Evolutionary conservation across 2,329 filamentous ascomycete genomes (phyloP).

Genomic region (Penicillium italicum): DNA sequence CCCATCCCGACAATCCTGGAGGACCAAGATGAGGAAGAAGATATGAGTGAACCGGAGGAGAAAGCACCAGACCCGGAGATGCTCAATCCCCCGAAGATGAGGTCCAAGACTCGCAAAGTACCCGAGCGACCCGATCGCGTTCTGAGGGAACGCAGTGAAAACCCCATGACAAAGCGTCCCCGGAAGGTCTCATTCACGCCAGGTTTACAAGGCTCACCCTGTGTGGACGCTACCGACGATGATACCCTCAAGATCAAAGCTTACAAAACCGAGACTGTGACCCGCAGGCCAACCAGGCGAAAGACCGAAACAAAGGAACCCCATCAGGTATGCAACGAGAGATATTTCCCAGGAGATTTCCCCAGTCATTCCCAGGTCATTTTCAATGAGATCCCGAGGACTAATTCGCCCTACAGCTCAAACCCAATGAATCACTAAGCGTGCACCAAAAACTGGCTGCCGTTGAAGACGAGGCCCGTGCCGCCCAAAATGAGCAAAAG

Average conservation of each 20-base stretch:
- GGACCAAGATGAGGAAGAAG: conserved; percentile 27
- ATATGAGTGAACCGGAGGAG: conserved; percentile 28
- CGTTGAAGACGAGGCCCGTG: conserved; percentile 43
- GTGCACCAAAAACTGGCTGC: conserved; percentile 44
- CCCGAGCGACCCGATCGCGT: conserved; percentile 28
- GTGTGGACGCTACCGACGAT: conserved; percentile 27
- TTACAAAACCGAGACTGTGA: conserved; percentile 31
- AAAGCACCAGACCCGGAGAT: conserved; percentile 10
- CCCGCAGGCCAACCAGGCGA: conserved; percentile 27
- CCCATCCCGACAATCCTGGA: conserved; percentile 34
- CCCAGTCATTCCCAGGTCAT: not conserved
- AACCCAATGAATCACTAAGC: conserved; percentile 27
- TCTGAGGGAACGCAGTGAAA: conserved; percentile 38
- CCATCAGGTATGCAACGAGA: conserved; percentile 28
- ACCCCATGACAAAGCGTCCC: conserved; percentile 30
- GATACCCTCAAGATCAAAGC: conserved; percentile 36
- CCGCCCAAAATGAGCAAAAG: conserved; percentile 34
- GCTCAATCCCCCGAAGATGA: conserved; percentile 10
- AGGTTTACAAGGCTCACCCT: conserved; percentile 29
- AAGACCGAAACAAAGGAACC: conserved; percentile 28
- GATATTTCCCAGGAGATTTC: not conserved
- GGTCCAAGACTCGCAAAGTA: conserved; percentile 24
- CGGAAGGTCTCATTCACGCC: conserved; percentile 41
- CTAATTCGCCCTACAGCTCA: conserved; percentile 16
- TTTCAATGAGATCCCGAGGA: not conserved